phyloP scores from a whole-genome alignment of 169 alveolate species.

The Plasmodium fragile region DNA sequence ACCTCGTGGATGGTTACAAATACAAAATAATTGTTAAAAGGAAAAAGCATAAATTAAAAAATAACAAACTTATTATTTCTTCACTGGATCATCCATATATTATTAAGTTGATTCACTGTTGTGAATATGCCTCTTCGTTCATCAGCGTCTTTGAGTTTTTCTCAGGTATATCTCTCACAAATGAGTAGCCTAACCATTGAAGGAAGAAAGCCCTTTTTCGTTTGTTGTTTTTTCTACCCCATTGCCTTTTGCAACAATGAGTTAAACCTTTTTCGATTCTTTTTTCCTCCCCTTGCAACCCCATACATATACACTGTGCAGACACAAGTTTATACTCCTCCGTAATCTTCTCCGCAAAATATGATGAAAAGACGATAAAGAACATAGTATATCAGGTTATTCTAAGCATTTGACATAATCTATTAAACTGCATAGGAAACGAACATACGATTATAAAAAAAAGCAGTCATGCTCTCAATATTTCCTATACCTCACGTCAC shows the following conservation, averaged over 20 bases:
- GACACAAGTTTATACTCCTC: constrained; percentile 29
- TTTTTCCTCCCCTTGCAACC: background rate
- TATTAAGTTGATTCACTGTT: constrained; percentile 36
- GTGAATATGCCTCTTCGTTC: constrained; percentile 29
- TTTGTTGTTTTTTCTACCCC: background rate
- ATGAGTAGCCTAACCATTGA: background rate
- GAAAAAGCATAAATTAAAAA: constrained; percentile 18
- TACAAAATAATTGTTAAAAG: constrained; percentile 53
- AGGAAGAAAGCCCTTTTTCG: background rate
- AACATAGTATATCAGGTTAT: constrained; percentile 58
- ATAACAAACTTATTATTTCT: constrained; percentile 6
- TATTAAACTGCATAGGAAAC: background rate
- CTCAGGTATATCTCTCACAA: constrained; percentile 16
- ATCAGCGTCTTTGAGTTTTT: constrained; percentile 57
- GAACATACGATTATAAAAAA: constrained; percentile 4
- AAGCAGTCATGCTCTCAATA: background rate
- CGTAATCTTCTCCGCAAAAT: constrained; percentile 8
- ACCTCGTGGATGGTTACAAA: constrained; percentile 55
- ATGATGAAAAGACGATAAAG: constrained; percentile 53
- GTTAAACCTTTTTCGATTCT: constrained; percentile 8
- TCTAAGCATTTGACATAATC: background rate
- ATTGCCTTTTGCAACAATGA: background rate
- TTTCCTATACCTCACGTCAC: background rate
- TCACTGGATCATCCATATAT: constrained; percentile 62
- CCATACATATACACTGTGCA: constrained; percentile 5